Evolutionary conservation across 73 alveolate species (phyloP).

Genomic region (Paramecium sexaurelia): DNA sequence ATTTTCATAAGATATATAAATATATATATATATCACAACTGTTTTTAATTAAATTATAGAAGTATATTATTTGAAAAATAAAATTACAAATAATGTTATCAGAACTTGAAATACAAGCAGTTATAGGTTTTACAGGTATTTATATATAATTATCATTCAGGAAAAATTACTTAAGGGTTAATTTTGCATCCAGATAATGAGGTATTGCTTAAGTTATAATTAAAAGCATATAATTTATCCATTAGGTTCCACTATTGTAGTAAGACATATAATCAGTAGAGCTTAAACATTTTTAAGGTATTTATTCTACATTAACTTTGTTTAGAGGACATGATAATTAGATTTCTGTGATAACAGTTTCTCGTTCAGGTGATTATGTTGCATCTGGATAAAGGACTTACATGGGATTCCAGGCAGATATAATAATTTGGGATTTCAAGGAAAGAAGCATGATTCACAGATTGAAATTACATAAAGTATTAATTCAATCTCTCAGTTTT

Average conservation of each 20-base stretch:
- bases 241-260: slow-evolving; percentile 94
- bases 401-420: slow-evolving; percentile 94
- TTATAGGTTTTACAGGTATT: slow-evolving; percentile 79
- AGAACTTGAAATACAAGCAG: slow-evolving; percentile 79
- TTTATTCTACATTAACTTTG: background rate
- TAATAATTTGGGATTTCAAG: slow-evolving; percentile 97
- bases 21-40: background rate
- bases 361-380: slow-evolving; percentile 86
- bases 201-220: background rate
- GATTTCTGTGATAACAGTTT: slow-evolving; percentile 84
- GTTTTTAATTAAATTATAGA: background rate
- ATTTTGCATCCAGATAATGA: slow-evolving; percentile 97
- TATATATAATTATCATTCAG: slow-evolving; percentile 23
- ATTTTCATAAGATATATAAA: background rate
- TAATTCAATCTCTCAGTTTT: slow-evolving; percentile 87
- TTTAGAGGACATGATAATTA: slow-evolving; percentile 90
- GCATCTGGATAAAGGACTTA: slow-evolving; percentile 92
- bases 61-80: background rate
- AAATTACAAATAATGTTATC: background rate
- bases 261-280: slow-evolving; percentile 87
- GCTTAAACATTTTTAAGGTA: slow-evolving; percentile 70
- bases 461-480: slow-evolving; percentile 92
- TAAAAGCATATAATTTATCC: slow-evolving; percentile 91
- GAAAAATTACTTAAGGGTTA: slow-evolving; percentile 91
- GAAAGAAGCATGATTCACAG: slow-evolving; percentile 86